Percentiles rank a stretch among this genome's conserved stretches.
Conservation (phyloP, 2,329 filamentous ascomycete species). For the Boeremia lycopersici region DNA sequence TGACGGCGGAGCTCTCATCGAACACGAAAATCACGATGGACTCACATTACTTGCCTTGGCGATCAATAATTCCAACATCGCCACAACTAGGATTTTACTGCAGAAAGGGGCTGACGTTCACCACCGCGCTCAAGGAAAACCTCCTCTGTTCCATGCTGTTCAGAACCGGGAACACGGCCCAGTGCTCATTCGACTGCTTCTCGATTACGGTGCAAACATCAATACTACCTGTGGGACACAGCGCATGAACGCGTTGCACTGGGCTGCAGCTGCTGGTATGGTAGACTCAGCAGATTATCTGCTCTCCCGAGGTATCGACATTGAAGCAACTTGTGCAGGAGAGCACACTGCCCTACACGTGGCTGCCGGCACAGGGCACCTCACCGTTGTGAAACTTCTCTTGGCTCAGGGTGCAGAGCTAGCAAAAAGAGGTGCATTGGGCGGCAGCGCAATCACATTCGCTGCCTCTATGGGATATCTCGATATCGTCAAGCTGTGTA, state of each 20-base stretch:
- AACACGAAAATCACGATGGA: not conserved
- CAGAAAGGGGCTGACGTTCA: not conserved
- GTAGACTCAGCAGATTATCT: conserved; percentile 26
- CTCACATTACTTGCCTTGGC: not conserved
- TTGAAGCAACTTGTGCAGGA: conserved; percentile 19
- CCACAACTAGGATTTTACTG: not conserved
- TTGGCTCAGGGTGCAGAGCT: conserved; percentile 27
- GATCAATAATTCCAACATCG: not conserved
- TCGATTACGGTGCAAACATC: not conserved
- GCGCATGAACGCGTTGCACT: conserved; percentile 26
- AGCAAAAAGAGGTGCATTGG: conserved; percentile 16
- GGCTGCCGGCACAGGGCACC: conserved; percentile 26
- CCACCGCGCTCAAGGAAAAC: not conserved
- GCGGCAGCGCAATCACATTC: conserved; percentile 23
- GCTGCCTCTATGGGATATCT: conserved; percentile 21
- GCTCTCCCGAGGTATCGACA: conserved; percentile 20
- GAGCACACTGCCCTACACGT: conserved; percentile 29
- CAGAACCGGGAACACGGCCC: not conserved
- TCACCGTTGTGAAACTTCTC: conserved; percentile 20
- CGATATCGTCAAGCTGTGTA: conserved; percentile 21
- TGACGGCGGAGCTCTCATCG: not conserved
- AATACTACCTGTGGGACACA: conserved; percentile 14
- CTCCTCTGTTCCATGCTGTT: not conserved
- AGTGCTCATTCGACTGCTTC: not conserved
- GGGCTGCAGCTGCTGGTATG: conserved; percentile 22